phyloP scores from a whole-genome alignment of 2,329 filamentous ascomycete species.

The Sarocladium brachiariae region DNA sequence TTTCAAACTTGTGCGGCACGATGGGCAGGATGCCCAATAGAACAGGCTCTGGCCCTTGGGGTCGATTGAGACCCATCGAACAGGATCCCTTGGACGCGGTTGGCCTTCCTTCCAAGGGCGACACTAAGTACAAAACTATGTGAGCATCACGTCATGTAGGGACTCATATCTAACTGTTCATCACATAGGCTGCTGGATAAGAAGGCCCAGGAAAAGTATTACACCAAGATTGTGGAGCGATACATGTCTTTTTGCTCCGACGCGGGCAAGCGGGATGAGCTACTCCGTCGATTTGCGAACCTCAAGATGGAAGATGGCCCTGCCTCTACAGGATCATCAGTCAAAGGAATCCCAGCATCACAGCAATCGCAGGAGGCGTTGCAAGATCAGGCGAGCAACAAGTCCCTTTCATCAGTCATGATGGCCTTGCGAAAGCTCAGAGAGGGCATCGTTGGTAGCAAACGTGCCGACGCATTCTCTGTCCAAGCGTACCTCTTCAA shows the following conservation, averaged over 20 bases:
- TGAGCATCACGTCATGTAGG: background rate
- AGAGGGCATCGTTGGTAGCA: conserved; percentile 77
- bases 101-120: conserved; percentile 85
- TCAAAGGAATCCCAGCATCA: background rate
- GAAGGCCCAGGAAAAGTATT: conserved; percentile 79
- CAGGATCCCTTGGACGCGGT: conserved; percentile 73
- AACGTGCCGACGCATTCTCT: conserved; percentile 71
- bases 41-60: conserved; percentile 50
- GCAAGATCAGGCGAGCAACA: conserved; percentile 34
- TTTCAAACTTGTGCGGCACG: too few species aligned
- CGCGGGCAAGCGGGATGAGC: conserved; percentile 61
- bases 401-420: conserved; percentile 67
- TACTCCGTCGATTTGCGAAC: conserved; percentile 68
- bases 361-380: conserved; percentile 11
- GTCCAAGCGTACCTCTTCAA: conserved; percentile 89
- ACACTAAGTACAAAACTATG: conserved; percentile 57
- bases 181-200: conserved; percentile 57
- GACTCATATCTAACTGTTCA: background rate
- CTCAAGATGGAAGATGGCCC: conserved; percentile 31
- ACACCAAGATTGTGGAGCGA: conserved; percentile 76
- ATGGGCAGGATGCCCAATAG: conserved; percentile 21
- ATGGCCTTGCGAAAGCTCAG: conserved; percentile 85
- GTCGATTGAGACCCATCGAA: conserved; percentile 65
- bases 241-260: conserved; percentile 86
- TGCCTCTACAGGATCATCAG: background rate